Evolutionary conservation across 2,329 filamentous ascomycete genomes (phyloP), one percentile per base, ranked within the genome.

Genomic region (Lecanicillium sp.): DNA sequence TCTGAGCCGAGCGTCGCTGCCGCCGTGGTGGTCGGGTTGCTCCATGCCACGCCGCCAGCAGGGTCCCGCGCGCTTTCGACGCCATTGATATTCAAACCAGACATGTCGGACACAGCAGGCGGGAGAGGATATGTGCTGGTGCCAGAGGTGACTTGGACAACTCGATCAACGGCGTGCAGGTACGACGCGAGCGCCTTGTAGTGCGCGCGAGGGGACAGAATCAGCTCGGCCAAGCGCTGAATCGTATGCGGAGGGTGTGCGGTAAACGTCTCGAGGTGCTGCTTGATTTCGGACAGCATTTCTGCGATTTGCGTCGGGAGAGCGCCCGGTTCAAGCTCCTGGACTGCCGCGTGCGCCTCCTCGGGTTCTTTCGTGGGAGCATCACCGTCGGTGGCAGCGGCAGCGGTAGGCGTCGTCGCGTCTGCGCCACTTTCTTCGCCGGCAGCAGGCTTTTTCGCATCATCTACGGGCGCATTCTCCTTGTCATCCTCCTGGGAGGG

Each of bases 151-250:
- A 98, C 92, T 41, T 84, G 87, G 17, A 95, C 79, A 16, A 95
- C 83, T 41, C 92, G 82, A 57, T 96, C 87, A 35, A 96, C 75
- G 3, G 92, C 92, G 51, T 92, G 84, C 9, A 98, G 77, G 58
- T 92, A 98, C 9, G 88, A 75, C 1, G 85, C 78, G 3, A 96
- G 72, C 38, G 80, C 83, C 44, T 75, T 78, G 65, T 96, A 95
- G 61, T 95, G 84, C 40, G 73, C 71, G 43, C 70, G 81, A 1
- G 92, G 92, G 18, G 71, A 63, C 27, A 94, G 69, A 4, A 95
- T 68, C 20, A 96, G 80, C 67, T 98, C 92, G 16, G 88, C 79
- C 16, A 98, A 74, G 29, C 92, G 83, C 63, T 98, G 92, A 45
- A 95, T 75, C 3, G 92, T 96, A 58, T 96, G 87, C 1, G 92